Evolutionary conservation across 2,329 filamentous ascomycete genomes (phyloP), one percentile per base, ranked within the genome.

Genomic region (Xylariaceae sp.): DNA sequence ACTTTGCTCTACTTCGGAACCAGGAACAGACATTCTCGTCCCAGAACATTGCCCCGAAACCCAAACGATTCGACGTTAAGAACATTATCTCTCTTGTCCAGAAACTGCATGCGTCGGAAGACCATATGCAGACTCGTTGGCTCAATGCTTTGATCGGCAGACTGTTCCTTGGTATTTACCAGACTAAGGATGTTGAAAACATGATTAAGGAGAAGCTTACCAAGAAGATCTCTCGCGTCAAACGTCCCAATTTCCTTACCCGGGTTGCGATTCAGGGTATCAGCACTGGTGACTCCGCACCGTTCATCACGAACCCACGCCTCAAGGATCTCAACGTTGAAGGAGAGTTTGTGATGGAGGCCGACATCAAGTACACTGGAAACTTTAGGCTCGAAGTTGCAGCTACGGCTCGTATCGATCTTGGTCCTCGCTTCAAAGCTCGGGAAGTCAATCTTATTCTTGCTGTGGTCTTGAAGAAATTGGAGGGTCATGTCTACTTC

Each of bases 161-260:
- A 57, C 73, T 97, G 23, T 99, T 99, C 68, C 80, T 99, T 10
- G 90, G 88, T 11, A 71, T 97, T 30, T 93, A 97, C 76, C 89
- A 88, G 69, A 97, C 93, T 0, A 80, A 85, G 7, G 87, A 95
- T 61, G 75, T 97, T 13, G 89, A 96, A 71, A 82, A 87, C 50
- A 84, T 90, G 58, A 85, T 99, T 55, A 83, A 88, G 61, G 84
- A 85, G 60, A 97, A 96, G 75, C 88, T 99, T 63, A 92, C 90
- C 18, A 97, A 96, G 76, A 99, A 99, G 78, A 96, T 99, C 57
- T 87, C 92, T 1, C 85, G 94, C 39, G 93, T 96, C 30, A 94
- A 95, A 68, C 92, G 92, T 66, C 94, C 94, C 0, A 87, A 88
- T 1, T 96, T 97, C 68, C 86, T 99, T 59, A 92, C 90, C 15